phyloP scores from a whole-genome alignment of 441 rosid species.

The Eruca vesicaria region DNA sequence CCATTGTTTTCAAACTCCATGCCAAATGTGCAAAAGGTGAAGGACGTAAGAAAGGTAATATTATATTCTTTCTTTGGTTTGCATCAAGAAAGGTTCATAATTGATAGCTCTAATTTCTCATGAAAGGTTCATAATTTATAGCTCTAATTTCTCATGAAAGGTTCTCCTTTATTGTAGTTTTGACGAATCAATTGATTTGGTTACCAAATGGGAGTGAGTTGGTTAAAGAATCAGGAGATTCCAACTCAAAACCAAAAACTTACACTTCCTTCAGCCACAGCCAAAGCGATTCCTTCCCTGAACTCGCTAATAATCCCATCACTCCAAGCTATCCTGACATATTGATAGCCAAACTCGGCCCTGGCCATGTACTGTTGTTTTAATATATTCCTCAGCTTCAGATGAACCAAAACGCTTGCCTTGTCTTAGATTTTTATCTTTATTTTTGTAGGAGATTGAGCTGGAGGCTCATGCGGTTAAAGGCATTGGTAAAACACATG shows the following conservation, averaged over 20 bases:
- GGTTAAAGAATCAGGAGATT: constrained; percentile 53
- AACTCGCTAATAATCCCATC: constrained; percentile 59
- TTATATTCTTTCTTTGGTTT: background rate
- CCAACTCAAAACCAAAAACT: constrained; percentile 57
- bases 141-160: background rate
- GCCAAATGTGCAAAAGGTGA: constrained; percentile 48
- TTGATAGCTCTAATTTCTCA: background rate
- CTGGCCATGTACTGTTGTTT: constrained; percentile 64
- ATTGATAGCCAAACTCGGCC: constrained; percentile 77
- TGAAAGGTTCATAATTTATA: background rate
- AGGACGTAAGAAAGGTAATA: constrained; percentile 63
- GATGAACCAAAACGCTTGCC: background rate
- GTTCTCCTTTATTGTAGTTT: constrained; percentile 43
- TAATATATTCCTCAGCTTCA: background rate
- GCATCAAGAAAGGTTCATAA: background rate
- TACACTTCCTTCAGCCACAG: constrained; percentile 75
- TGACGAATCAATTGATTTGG: constrained; percentile 75
- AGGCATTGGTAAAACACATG: constrained; percentile 91
- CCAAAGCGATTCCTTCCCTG: constrained; percentile 58
- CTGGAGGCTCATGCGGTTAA: constrained; percentile 95
- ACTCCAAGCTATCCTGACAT: constrained; percentile 50
- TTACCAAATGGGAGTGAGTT: constrained; percentile 85
- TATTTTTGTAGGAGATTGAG: constrained; percentile 74
- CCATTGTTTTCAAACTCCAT: constrained; percentile 94
- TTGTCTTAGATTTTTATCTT: background rate